Evolutionary conservation across 495 filamentous ascomycete species (phyloP).

Genomic region (Cladorrhinum samala): DNA sequence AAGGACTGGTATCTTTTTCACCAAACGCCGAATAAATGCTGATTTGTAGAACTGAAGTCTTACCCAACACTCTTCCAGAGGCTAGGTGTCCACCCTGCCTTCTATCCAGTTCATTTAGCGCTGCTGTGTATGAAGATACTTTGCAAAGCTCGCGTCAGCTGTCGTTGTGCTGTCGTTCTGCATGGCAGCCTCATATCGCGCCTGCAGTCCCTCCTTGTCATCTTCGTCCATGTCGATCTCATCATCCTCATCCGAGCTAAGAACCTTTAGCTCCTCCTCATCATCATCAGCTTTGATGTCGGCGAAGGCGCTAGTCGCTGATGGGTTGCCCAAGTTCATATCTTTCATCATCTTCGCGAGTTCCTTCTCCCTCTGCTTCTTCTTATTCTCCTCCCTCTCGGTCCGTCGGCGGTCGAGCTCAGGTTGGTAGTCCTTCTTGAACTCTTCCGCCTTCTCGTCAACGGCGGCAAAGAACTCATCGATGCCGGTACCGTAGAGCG

Average conservation of each 20-base stretch:
- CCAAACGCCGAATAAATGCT: slow-evolving; percentile 22
- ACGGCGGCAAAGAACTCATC: slow-evolving; percentile 91
- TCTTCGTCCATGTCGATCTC: slow-evolving; percentile 42
- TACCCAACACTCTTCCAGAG: not conserved
- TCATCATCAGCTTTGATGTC: slow-evolving; percentile 53
- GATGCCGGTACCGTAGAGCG: slow-evolving; percentile 86
- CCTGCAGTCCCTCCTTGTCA: slow-evolving; percentile 54
- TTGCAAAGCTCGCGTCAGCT: slow-evolving; percentile 54
- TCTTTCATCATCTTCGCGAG: slow-evolving; percentile 90
- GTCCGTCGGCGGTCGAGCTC: slow-evolving; percentile 76
- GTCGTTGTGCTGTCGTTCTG: slow-evolving; percentile 39
- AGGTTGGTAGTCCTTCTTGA: slow-evolving; percentile 83
- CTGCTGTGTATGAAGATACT: slow-evolving; percentile 45
- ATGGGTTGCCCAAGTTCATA: slow-evolving; percentile 61
- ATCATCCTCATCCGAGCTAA: slow-evolving; percentile 38
- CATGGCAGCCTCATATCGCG: slow-evolving; percentile 55
- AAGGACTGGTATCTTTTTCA: slow-evolving; percentile 36
- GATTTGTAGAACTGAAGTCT: not conserved
- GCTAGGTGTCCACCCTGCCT: no score
- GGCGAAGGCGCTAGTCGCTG: slow-evolving; percentile 24
- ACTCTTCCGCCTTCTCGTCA: slow-evolving; percentile 78
- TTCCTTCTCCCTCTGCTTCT: slow-evolving; percentile 65
- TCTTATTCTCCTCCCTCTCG: slow-evolving; percentile 68
- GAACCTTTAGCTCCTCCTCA: slow-evolving; percentile 41
- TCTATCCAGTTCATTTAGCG: no score